Conservation (phyloP, 2,329 filamentous ascomycete genomes). For the Colletotrichum agaves region DNA sequence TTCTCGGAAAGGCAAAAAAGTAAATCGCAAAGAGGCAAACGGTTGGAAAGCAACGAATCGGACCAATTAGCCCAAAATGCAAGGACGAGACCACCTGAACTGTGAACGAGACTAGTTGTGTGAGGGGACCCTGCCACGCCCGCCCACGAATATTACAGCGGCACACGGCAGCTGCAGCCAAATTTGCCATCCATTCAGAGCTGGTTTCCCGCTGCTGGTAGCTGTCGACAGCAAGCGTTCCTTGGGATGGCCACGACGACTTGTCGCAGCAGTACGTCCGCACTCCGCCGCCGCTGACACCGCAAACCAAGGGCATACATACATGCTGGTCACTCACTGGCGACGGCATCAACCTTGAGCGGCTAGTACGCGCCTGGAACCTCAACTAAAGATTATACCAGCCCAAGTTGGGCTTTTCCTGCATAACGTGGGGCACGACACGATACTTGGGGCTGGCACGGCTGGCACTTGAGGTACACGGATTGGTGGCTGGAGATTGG, state of each 20-base stretch:
- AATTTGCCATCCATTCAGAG: background rate
- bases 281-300: too few species aligned
- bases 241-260: too few species aligned
- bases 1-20: background rate
- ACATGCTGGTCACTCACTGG: background rate
- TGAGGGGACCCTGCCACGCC: constrained; percentile 2
- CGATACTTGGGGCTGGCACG: constrained; percentile 9
- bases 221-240: background rate
- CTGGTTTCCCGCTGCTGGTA: background rate
- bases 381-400: constrained; percentile 7
- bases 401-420: constrained; percentile 23
- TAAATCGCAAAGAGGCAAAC: background rate
- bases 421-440: constrained; percentile 31
- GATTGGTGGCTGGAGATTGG: constrained; percentile 27
- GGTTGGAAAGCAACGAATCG: background rate
- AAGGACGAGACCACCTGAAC: constrained; percentile 31
- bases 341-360: constrained; percentile 5
- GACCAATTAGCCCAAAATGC: background rate
- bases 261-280: too few species aligned
- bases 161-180: constrained; percentile 14
- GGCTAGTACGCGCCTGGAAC: background rate
- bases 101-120: background rate
- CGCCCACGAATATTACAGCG: background rate
- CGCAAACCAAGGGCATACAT: too few species aligned
- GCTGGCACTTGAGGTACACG: constrained; percentile 15